Conservation (phyloP, 2,329 filamentous ascomycete genomes). For the Uncinocarpus reesii region DNA sequence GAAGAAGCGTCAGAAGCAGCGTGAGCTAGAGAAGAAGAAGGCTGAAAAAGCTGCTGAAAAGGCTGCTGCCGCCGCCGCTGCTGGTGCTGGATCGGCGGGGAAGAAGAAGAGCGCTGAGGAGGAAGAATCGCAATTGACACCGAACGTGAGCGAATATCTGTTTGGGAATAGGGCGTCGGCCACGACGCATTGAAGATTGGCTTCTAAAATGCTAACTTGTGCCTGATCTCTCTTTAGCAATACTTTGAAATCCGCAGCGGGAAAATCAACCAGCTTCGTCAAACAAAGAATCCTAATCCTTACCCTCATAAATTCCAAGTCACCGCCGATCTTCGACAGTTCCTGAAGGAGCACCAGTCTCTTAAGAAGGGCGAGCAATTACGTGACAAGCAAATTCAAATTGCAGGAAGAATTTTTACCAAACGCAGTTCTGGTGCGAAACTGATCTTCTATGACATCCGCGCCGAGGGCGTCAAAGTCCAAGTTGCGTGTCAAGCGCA, state of each 20-base stretch:
- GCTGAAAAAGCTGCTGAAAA: constrained; percentile 50
- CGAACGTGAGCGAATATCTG: too few species aligned
- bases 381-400: constrained; percentile 61
- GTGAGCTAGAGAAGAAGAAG: constrained; percentile 80
- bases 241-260: constrained; percentile 96
- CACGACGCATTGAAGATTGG: too few species aligned
- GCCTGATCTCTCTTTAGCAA: constrained; percentile 43
- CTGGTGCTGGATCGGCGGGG: constrained; percentile 22
- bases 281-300: constrained; percentile 64
- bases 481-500: constrained; percentile 91
- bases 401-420: constrained; percentile 82
- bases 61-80: constrained; percentile 25
- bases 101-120: constrained; percentile 50
- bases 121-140: constrained; percentile 62
- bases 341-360: constrained; percentile 60
- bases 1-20: constrained; percentile 91
- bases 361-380: constrained; percentile 81
- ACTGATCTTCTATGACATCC: constrained; percentile 84
- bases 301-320: constrained; percentile 93
- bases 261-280: constrained; percentile 63
- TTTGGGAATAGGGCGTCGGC: too few species aligned
- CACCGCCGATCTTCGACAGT: constrained; percentile 71
- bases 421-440: constrained; percentile 73
- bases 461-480: constrained; percentile 62
- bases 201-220: background rate